A percentile compares a stretch with the other conserved stretches of the same genome.
Evolutionary conservation across 495 filamentous ascomycete genomes (phyloP).

Genomic region (Cryomyces antarcticus): DNA sequence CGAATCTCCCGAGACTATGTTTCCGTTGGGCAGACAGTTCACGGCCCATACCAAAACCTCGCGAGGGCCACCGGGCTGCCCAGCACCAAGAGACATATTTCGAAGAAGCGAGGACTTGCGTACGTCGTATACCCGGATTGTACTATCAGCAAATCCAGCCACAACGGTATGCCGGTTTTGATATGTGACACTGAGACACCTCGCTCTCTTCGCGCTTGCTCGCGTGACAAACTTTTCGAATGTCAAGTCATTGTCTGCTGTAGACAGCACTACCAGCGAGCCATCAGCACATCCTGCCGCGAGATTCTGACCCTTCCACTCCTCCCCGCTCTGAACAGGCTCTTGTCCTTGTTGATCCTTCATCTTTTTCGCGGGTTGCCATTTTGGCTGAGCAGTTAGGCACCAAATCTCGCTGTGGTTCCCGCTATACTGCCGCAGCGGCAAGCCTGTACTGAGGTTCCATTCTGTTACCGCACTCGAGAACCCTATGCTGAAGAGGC

Average conservation of each 20-base stretch:
- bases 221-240: constrained; percentile 49
- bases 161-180: constrained; percentile 65
- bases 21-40: constrained; percentile 65
- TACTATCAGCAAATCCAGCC: constrained; percentile 82
- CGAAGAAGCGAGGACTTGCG: constrained; percentile 51
- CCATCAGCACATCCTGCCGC: constrained; percentile 87
- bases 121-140: constrained; percentile 75
- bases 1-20: constrained; percentile 86
- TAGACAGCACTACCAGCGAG: constrained; percentile 65
- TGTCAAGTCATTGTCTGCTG: constrained; percentile 55
- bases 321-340: constrained; percentile 12
- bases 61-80: constrained; percentile 52
- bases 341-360: constrained; percentile 19
- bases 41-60: constrained; percentile 85
- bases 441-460: constrained; percentile 60
- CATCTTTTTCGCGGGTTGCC: constrained; percentile 17
- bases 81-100: constrained; percentile 68
- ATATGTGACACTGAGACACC: constrained; percentile 77
- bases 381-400: constrained; percentile 64
- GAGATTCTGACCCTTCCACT: constrained; percentile 42
- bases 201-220: constrained; percentile 57
- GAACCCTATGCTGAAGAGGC: constrained; percentile 92
- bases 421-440: constrained; percentile 63
- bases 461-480: constrained; percentile 85
- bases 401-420: constrained; percentile 97